Percentiles rank a stretch among this genome's conserved stretches.
These are phyloP conservation scores for Epichloe brachyelytri DNA, from an alignment of 2,329 filamentous ascomycete genomes.

Conservation along the genomic window DNA sequence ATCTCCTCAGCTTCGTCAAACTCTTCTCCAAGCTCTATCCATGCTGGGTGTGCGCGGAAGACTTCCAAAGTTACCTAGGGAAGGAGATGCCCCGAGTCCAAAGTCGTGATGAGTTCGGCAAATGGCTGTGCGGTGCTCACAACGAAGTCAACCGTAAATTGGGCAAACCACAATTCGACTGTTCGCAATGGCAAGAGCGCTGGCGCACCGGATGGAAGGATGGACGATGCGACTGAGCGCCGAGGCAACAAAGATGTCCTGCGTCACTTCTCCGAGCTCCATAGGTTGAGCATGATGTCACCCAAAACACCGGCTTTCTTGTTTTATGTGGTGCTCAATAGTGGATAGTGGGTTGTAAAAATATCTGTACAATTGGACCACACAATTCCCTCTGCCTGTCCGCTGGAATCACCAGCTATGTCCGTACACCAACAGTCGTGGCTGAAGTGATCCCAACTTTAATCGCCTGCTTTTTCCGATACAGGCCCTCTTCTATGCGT, in stretches of 20 bases:
- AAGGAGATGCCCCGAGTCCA: conserved; percentile 50
- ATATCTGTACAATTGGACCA: not conserved
- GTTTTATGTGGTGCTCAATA: not conserved
- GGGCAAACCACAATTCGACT: conserved; percentile 87
- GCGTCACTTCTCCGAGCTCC: too few relatives aligned
- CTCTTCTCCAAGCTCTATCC: conserved; percentile 83
- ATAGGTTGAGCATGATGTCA: too few relatives aligned
- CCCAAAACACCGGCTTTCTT: not conserved
- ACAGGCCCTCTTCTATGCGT: not conserved
- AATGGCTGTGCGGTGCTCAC: conserved; percentile 75
- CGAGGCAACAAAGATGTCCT: not conserved
- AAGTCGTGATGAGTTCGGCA: conserved; percentile 57
- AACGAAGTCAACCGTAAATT: conserved; percentile 83
- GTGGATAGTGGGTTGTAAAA: not conserved
- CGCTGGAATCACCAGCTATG: not conserved
- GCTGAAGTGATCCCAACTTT: not conserved
- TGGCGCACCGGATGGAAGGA: conserved; percentile 85
- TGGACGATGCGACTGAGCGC: conserved; percentile 42
- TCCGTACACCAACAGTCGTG: too few relatives aligned
- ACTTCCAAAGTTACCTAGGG: conserved; percentile 73
- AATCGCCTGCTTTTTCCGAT: not conserved
- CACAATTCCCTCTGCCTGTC: not conserved
- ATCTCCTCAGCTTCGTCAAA: conserved; percentile 65
- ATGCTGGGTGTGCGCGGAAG: conserved; percentile 89
- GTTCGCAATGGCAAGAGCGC: conserved; percentile 77